phyloP scores from a whole-genome alignment of 768 basidiomycete genomes.

The Cystobasidium onofrii region DNA sequence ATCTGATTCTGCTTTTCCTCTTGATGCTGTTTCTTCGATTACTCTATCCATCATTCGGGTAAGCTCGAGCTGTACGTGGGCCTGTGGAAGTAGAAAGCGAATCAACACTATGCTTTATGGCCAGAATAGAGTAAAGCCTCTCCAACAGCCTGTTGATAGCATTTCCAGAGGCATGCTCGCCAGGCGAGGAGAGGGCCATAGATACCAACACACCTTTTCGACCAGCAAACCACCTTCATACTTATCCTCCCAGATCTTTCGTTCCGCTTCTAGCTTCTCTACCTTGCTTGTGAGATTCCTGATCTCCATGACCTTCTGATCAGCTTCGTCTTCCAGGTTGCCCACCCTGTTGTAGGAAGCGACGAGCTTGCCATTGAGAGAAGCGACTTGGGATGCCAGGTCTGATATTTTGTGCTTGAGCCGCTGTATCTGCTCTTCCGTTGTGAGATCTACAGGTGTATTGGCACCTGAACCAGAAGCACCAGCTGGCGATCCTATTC shows the following conservation, averaged over 20 bases:
- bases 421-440: constrained; percentile 41
- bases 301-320: constrained; percentile 57
- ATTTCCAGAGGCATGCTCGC: neutral
- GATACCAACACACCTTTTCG: constrained; percentile 55
- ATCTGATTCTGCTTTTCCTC: constrained; percentile 71
- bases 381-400: constrained; percentile 76
- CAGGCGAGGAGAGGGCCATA: too few relatives aligned
- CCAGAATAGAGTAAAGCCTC: too few relatives aligned
- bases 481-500: neutral
- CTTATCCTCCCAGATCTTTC: constrained; percentile 75
- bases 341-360: constrained; percentile 83
- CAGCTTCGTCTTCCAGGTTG: constrained; percentile 81
- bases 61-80: constrained; percentile 79
- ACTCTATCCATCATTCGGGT: constrained; percentile 87
- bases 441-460: neutral
- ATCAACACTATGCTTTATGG: too few relatives aligned
- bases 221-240: constrained; percentile 86
- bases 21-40: constrained; percentile 84
- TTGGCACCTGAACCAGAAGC: neutral
- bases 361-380: constrained; percentile 87
- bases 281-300: constrained; percentile 60
- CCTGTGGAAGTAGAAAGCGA: constrained; percentile 16
- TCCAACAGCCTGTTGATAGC: too few relatives aligned
- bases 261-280: constrained; percentile 72
- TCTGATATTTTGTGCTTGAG: constrained; percentile 74